phyloP scores from a whole-genome alignment of 75 land plant species.

The Pinus taeda region DNA sequence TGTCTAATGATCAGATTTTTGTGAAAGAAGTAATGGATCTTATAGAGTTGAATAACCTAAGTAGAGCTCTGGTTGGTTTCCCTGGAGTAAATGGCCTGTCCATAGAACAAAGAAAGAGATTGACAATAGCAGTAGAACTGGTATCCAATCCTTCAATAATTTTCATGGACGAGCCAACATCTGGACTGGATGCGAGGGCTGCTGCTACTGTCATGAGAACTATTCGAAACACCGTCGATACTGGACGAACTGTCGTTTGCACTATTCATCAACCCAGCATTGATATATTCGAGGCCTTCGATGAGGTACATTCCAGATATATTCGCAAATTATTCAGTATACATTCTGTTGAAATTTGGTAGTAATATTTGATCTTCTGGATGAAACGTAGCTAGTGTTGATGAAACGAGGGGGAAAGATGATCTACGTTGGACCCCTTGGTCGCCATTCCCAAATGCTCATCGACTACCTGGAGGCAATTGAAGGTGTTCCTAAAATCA shows the following conservation, averaged over 20 bases:
- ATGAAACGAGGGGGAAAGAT: constrained; percentile 50
- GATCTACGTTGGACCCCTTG: constrained; percentile 44
- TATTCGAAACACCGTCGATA: constrained; percentile 24
- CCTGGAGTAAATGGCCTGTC: not conserved
- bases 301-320: constrained; percentile 11
- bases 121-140: constrained; percentile 26
- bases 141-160: constrained; percentile 18
- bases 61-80: constrained; percentile 11
- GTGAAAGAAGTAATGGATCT: constrained; percentile 26
- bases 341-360: not conserved
- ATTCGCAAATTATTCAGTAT: constrained; percentile 12
- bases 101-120: constrained; percentile 34
- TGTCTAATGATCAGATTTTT: not conserved
- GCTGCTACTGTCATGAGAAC: constrained; percentile 20
- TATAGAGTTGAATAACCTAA: constrained; percentile 17
- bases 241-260: no score
- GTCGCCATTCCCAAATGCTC: constrained; percentile 23
- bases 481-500: not conserved
- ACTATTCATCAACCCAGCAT: no score
- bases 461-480: constrained; percentile 39
- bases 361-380: not conserved
- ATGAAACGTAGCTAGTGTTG: constrained; percentile 23
- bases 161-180: no score
- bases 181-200: no score
- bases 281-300: constrained; percentile 62